Evolutionary conservation across 371 early-diverging fungal genomes (phyloP), one percentile per base, ranked within the genome.

Genomic region (Zancudomyces culisetae): DNA sequence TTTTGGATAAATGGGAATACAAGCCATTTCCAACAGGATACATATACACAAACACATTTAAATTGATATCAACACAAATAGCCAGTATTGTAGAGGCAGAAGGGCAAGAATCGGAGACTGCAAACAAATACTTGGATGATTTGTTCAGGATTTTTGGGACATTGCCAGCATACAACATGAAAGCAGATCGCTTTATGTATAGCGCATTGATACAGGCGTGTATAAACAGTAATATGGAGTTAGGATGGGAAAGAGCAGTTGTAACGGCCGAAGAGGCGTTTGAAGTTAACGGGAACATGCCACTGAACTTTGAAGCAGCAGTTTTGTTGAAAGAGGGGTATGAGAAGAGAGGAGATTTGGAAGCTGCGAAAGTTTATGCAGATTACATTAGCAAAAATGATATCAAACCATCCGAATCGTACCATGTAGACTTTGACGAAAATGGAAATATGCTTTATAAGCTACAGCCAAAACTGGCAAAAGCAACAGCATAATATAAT

Each of bases 111-210:
- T 22, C 22, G 10, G 48, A 48, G n/a, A 4, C n/a, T 13, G 40
- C 47, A 0, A 51, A 52, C 2, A 19, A 40, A 39, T 28, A 52
- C 43, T 47, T 65, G 12, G 66, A 65, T 27, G 65, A 65, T 39
- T 56, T 56, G 21, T 65, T 65, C 43, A 45, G 65, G 2, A 40
- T 65, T 39, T 65, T 65, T 64, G 66, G 60, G 2, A 55, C 64
- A 12, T 54, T 58, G 27, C 65, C 60, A 18, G 58, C 52, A 49
- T 65, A 65, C 41, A 53, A 43, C 15, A 27, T 65, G 1, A 13
- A 35, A 1, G 23, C 52, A 8, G 61, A 55, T 18, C 55, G 59
- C 1, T n/a, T 21, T 0, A 60, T 60, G 0, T 65, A 65, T n/a
- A 64, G 66, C 6, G 59, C 64, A 8, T 45, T 65, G 19, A 59